Conservation (phyloP, 306 rosid species). For the Citrullus colocynthis region DNA sequence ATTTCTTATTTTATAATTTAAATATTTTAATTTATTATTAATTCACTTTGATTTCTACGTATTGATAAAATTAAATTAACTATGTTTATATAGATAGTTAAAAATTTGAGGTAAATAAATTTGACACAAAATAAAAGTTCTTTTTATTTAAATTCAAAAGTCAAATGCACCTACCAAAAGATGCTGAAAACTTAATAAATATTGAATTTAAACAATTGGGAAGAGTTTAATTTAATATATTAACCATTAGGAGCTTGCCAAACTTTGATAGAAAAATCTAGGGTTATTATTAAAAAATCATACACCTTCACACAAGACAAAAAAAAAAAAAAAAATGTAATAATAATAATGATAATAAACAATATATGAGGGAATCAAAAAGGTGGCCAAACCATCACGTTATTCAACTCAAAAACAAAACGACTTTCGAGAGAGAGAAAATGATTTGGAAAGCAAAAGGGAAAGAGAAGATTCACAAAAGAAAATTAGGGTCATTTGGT, state of each 20-base stretch:
- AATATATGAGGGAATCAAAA: not conserved
- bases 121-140: no score
- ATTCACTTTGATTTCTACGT: no score
- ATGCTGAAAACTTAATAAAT: not conserved
- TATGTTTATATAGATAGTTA: no score
- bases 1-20: no score
- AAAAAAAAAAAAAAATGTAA: not conserved
- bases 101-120: no score
- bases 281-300: not conserved
- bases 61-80: no score
- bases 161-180: not conserved
- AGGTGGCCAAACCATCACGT: not conserved
- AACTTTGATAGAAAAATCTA: not conserved
- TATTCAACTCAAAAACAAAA: not conserved
- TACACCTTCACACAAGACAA: not conserved
- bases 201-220: not conserved
- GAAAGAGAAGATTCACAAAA: not conserved
- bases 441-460: not conserved
- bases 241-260: constrained; percentile 1
- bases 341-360: not conserved
- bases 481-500: not conserved
- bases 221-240: not conserved
- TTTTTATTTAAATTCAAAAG: not conserved
- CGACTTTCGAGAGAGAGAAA: not conserved
- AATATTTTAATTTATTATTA: no score